phyloP scores from a whole-genome alignment of 495 filamentous ascomycete genomes.

The Glonium stellatum region DNA sequence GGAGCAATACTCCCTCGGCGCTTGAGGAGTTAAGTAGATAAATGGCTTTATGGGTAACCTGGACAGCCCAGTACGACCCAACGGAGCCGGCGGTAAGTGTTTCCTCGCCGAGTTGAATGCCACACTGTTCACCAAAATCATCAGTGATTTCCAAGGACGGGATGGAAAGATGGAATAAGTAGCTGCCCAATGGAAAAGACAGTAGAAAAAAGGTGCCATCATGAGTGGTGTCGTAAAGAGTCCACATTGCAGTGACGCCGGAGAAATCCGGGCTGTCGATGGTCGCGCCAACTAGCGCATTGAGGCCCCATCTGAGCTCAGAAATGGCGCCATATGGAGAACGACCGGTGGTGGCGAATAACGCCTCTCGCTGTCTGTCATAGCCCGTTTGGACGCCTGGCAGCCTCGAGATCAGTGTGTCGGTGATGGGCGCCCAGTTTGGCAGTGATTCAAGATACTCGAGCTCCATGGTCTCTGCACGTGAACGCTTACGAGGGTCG shows the following conservation, averaged over 20 bases:
- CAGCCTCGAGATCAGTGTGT: conserved; percentile 47
- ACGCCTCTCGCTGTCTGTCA: conserved; percentile 11
- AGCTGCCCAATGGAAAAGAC: conserved; percentile 10
- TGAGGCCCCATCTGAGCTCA: conserved; percentile 31
- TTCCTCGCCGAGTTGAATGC: conserved; percentile 14
- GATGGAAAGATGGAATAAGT: conserved; percentile 7
- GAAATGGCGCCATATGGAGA: conserved; percentile 32
- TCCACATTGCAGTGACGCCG: conserved; percentile 29
- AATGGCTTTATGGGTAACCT: conserved; percentile 26
- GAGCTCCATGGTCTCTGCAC: conserved; percentile 35
- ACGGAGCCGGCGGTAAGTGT: conserved; percentile 26
- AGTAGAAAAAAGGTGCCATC: conserved; percentile 14
- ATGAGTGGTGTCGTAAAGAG: conserved; percentile 4
- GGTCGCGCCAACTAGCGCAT: conserved; percentile 18
- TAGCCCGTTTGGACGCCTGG: conserved; percentile 6
- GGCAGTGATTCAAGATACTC: conserved; percentile 53
- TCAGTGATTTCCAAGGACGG: conserved; percentile 2
- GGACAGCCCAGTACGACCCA: conserved; percentile 15
- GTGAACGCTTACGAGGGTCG: background rate
- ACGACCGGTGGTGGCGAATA: conserved; percentile 33
- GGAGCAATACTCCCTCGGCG: background rate
- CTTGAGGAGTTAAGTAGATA: background rate
- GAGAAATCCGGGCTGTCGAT: conserved; percentile 2
- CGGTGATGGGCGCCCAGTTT: conserved; percentile 78
- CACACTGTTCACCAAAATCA: conserved; percentile 7